A percentile compares a stretch with the other conserved stretches of the same genome.
These are phyloP conservation scores for Globisporangium acanthophoron DNA, from an alignment of 352 stramenopile species.

Conservation along the genomic window DNA sequence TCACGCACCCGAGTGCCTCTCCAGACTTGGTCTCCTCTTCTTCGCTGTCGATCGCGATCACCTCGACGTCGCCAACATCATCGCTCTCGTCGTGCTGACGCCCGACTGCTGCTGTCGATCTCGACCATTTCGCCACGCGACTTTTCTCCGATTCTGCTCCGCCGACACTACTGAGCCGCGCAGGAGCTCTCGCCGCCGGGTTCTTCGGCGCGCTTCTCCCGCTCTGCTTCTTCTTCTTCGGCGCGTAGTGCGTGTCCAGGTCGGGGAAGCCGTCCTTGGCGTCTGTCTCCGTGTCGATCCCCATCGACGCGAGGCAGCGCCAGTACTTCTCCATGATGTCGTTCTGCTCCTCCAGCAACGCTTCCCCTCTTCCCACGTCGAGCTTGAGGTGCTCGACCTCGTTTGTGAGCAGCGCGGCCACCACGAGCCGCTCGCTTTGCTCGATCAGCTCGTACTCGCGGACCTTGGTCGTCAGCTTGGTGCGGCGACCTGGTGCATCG, in stretches of 20 bases:
- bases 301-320: no score
- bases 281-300: slow-evolving; percentile 34
- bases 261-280: slow-evolving; percentile 44
- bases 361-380: slow-evolving; percentile 40
- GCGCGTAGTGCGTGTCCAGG: slow-evolving; percentile 39
- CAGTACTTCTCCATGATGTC: no score
- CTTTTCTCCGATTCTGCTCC: not conserved
- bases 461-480: no score
- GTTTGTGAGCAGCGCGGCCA: slow-evolving; percentile 33
- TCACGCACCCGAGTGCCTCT: not conserved
- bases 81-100: no score
- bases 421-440: slow-evolving; percentile 21
- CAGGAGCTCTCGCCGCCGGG: no score
- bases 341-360: slow-evolving; percentile 30
- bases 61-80: no score
- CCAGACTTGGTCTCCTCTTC: not conserved
- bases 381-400: slow-evolving; percentile 61
- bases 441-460: slow-evolving; percentile 14
- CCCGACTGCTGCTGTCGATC: not conserved
- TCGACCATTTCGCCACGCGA: no score
- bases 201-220: slow-evolving; percentile 7
- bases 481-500: slow-evolving; percentile 35
- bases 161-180: no score
- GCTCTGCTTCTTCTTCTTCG: slow-evolving; percentile 18
- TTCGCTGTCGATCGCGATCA: not conserved